Evolutionary conservation across 495 filamentous ascomycete species (phyloP), one percentile per base, ranked within the genome.

Genomic region (Neurospora sp.): DNA sequence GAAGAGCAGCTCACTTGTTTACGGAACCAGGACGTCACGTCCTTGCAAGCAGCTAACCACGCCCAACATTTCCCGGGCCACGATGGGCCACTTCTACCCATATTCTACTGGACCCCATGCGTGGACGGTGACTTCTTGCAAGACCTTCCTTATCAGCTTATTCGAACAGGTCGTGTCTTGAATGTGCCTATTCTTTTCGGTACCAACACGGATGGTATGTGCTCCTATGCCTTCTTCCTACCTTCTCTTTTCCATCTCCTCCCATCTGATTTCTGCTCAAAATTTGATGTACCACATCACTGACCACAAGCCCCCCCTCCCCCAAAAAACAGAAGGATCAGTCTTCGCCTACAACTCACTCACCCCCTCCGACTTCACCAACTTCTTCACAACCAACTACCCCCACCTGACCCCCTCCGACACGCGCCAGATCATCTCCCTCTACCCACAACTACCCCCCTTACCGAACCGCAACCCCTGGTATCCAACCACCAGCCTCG

Each of bases 61-160:
- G 83, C 79, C 1, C 82, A 82, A 42, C 69, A 83, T 81, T 81
- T 91, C 83, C 72, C 83, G 39, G 77, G 84, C 76, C 73, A 83
- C 77, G 7, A 77, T 49, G 49, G 84, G 70, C 72, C 84, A 80
- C 75, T 87, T 75, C 8, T 88, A 79, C 84, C 87, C 54, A 18
- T 91, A 78, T 82, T 84, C 86, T 85, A 84, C 79, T 86, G 80
- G 78, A 84, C 83, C 5, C 91, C 91, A 0, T 91, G 90, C 54
- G 83, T 90, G 10, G 91, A 93, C 77, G 90, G 89, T 5, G 79
- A 79, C 2, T 85, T 91, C 71, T 77, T 92, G 38, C 83, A 80
- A 0, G 82, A 83, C 71, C 73, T 82, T 4, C 79, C 82, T 11
- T 79, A 82, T 72, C 27, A 10, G 1, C 74, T 83, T 8, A 80